These are phyloP conservation scores for Salix purpurea DNA, from an alignment of 345 rosid species.

Conservation along the genomic window DNA sequence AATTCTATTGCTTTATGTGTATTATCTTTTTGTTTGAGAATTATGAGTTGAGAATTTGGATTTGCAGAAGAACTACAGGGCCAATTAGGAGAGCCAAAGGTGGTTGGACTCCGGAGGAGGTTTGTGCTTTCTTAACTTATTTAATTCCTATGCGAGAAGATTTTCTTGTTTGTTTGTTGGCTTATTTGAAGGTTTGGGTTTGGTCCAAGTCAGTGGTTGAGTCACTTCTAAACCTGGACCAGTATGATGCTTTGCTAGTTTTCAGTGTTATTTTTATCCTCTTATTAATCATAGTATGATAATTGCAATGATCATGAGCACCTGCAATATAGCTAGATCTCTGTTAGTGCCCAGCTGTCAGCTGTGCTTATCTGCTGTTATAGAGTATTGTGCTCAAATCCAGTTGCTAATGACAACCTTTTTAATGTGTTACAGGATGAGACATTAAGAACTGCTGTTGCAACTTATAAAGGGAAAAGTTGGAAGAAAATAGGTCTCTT, in stretches of 20 bases:
- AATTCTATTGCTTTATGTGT: not conserved
- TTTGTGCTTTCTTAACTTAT: conserved; percentile 17
- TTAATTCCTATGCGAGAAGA: not conserved
- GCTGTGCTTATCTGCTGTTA: not conserved
- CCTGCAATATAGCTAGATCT: not conserved
- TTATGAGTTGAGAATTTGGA: conserved; percentile 13
- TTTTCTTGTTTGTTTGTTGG: not conserved
- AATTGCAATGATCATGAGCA: not conserved
- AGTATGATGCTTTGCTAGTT: not conserved
- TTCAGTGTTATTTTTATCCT: not conserved
- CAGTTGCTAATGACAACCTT: not conserved
- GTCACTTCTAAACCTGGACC: not conserved
- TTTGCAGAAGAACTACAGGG: conserved; percentile 85
- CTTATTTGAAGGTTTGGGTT: not conserved
- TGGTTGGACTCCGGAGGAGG: conserved; percentile 98
- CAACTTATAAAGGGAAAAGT: conserved; percentile 62
- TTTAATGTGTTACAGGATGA: conserved; percentile 59
- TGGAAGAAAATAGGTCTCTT: conserved; percentile 83
- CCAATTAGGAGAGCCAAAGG: conserved; percentile 98
- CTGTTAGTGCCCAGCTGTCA: not conserved
- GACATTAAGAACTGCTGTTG: conserved; percentile 75
- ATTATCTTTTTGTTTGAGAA: not conserved
- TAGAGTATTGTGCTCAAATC: not conserved
- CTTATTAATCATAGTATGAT: not conserved
- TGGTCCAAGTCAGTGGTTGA: not conserved